Evolutionary conservation across 1,284 basidiomycete species (phyloP), one percentile per base, ranked within the genome.

Genomic region (Leccinum pachyderme): DNA sequence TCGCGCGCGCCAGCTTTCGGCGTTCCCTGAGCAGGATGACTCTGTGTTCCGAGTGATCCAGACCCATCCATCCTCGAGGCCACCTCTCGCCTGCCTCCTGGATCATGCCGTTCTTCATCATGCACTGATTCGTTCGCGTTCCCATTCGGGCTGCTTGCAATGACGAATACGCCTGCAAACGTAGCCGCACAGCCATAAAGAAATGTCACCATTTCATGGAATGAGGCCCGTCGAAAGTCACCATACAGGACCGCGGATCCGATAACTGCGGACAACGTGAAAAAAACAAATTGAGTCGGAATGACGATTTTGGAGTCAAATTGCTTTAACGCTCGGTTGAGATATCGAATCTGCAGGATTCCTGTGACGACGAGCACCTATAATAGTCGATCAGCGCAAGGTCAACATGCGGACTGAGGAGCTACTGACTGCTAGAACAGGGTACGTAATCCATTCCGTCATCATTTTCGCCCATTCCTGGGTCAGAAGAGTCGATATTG

Each of bases 221-320:
- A 87, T 12, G 81, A 80, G 12, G 90, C 84, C 56, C 81, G 83
- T 59, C 85, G 81, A 74, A 99, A 98, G 72, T 98, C 96, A 32
- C 92, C 88, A 68, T 96, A 99, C 3, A 98, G 81, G 22, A 98
- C 89, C 0, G 94, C 93, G 4, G 92, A 95, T 25, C 95, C 95
- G 46, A 93, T 77, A 61, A 99, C 96, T 4, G 93, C 93, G 41
- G 87, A 89, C 22, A 94, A 76, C 46, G 86, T 91, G 72, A 91
- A 92, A 57, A 96, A 80, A 41, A 97, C 94, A 71, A 98, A 99
- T 76, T 98, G 95, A 12, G 89, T 88, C 2, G 96, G 96, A 58
- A 96, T 93, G 32, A 96, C 94, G 51, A 89, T 83, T 88, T 93
- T 67, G 47, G 57, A 57, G 66, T 95, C 91, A 67, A 95, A 96